Evolutionary conservation across 2,329 filamentous ascomycete species (phyloP), one percentile per base, ranked within the genome.

Genomic region (Fusarium multiceps): DNA sequence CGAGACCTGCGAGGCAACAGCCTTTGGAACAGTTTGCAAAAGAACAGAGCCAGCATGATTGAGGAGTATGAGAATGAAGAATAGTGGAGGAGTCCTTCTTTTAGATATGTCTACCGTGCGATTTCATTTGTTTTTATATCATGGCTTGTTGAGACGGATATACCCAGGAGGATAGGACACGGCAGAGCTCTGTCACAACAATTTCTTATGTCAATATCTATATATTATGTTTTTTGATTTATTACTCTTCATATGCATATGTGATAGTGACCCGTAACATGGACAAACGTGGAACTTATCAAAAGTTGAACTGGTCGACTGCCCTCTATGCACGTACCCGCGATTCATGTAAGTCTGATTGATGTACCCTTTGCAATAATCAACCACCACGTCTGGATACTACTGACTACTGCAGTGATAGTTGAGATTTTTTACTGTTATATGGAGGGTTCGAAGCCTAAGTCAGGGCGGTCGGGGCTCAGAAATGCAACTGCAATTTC

Each of bases 131-230:
- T 37, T 28, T 50, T 50, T 51, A 34, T 16, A 28, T 41, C 21
- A 32, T 32, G n/a, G 37, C 30, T 30, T 42, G 37, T 28, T 66
- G 27, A 41, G 49, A 16, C 32, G 48, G 62, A 66, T 66, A 66
- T 62, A 66, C 62, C 63, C 55, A 16, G 40, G 40, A 20, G 12
- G 23, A 41, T 55, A 54, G 42, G 21, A 53, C n/a, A 45, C 20
- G 14, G 37, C 13, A 66, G 46, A 54, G 16, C 37, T 25, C 25
- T 66, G 34, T 47, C 37, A 37, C 43, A 45, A 21, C n/a, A 14
- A 42, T 50, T 55, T 49, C 30, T n/a, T 66, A 61, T 66, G 46
- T 65, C 9, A 42, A 21, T 25, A 43, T 20, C 18, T 10, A 20
- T n/a, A 18, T 32, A 8, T 41, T 10, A 21, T n/a, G 18, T 27